Evolutionary conservation across 1,284 basidiomycete genomes (phyloP), one percentile per base, ranked within the genome.

Genomic region (Malassezia cuniculi): DNA sequence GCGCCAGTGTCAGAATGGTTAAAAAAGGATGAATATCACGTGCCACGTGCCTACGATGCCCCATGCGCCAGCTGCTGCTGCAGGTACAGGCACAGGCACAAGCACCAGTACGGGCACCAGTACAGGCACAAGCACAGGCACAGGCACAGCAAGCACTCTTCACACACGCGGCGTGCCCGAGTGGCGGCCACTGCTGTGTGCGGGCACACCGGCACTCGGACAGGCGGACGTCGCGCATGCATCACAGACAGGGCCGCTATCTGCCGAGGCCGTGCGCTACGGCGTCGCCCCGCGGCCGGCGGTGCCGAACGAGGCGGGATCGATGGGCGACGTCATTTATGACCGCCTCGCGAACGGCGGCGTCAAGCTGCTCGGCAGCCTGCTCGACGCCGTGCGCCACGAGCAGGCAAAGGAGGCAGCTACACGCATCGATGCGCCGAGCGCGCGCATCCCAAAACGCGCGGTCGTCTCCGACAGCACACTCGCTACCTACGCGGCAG

Each of bases 391-490:
- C 25, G 50, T 55, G 17, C 39, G 50, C 24, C 45, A 39, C 16
- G 14, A 25, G 18, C 31, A 24, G 22, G 22, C 22, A 11, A 11
- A 24, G 6, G 7, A 9, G 40, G 55, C n/a, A 37, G 58, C 10
- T 27, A 39, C 19, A 40, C 43, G 22, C 12, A 29, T 52, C 27
- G 45, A 43, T 6, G 32, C 47, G 2, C 37, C 31, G n/a, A 39
- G 45, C 22, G 50, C 48, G 43, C 49, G 46, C 24, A 19, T 51
- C 8, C 66, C 66, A 2, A 47, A 54, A 5, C 49, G 90, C 48
- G 85, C 89, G 4, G 93, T 86, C 1, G 74, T 89, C 27, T 90
- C 86, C 57, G 87, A 94, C 54, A 71, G 78, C 9, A 89, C 86
- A 65, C 78, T 85, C 5, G 76, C 81, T 51, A 75, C 82, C 14